Percentiles rank a stretch among this genome's conserved stretches.
These are phyloP conservation scores for Puccinia sorghi DNA, from an alignment of 1,284 basidiomycete species.

Conservation along the genomic window DNA sequence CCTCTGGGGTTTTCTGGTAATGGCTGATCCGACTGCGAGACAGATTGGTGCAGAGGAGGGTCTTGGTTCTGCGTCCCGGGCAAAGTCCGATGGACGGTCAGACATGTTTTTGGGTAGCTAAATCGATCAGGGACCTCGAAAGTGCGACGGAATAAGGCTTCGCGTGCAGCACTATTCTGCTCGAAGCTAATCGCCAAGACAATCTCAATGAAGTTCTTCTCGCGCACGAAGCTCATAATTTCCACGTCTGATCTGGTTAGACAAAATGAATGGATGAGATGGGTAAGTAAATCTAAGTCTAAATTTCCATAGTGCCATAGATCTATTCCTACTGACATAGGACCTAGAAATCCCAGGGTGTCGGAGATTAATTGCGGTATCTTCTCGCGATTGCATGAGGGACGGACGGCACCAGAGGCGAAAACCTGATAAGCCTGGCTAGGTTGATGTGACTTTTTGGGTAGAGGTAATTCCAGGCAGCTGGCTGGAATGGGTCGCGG, in stretches of 20 bases:
- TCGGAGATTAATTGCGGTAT: background rate
- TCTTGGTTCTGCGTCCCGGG: background rate
- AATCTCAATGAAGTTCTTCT: background rate
- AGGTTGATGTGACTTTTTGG: background rate
- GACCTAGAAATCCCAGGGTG: background rate
- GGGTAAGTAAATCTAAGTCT: background rate
- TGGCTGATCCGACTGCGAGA: background rate
- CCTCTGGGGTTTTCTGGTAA: background rate
- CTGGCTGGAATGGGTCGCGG: background rate
- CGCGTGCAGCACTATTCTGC: slow-evolving; percentile 3
- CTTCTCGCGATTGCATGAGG: background rate
- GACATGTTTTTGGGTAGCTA: background rate
- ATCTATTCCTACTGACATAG: background rate
- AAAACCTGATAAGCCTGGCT: background rate
- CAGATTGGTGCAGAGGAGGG: background rate
- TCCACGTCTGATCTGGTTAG: background rate
- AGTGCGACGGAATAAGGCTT: background rate
- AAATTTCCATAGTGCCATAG: background rate
- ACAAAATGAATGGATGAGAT: background rate
- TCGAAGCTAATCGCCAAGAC: background rate
- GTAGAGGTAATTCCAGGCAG: background rate
- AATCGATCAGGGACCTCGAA: background rate
- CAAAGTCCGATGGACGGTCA: background rate
- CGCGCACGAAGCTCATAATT: background rate
- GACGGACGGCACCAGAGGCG: background rate